Percentiles rank a stretch among this genome's conserved stretches.
These are phyloP conservation scores for Lentinula novae-zelandiae DNA, from an alignment of 1,284 basidiomycete genomes.

Conservation along the genomic window DNA sequence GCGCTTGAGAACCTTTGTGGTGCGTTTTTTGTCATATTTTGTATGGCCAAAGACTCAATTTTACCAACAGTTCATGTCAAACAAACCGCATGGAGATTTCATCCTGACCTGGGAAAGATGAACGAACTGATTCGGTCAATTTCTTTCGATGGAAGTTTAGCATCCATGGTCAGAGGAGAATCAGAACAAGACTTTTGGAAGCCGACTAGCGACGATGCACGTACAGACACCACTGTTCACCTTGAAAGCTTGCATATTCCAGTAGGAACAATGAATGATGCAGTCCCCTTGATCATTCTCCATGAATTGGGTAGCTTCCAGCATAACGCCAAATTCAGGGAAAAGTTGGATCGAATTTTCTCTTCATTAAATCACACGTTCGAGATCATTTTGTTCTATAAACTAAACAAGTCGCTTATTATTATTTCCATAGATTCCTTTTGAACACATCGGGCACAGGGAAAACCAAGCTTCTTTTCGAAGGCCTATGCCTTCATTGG, in stretches of 20 bases:
- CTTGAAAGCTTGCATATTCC: background rate
- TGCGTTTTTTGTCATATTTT: background rate
- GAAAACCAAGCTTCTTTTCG: slow-evolving; percentile 12
- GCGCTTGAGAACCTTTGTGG: background rate
- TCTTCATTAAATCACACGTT: slow-evolving; percentile 34
- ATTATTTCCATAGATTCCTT: background rate
- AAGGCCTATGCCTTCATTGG: slow-evolving; percentile 14
- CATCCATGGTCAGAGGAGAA: background rate
- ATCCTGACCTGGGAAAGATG: background rate
- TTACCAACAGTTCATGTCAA: background rate
- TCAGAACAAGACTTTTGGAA: background rate
- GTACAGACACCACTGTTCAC: background rate
- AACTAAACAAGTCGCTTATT: background rate
- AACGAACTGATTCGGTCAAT: background rate
- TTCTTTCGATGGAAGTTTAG: background rate
- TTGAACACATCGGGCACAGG: slow-evolving; percentile 14
- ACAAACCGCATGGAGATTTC: background rate
- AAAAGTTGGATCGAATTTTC: slow-evolving; percentile 35
- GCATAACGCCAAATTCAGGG: slow-evolving; percentile 22
- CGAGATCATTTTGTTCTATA: slow-evolving; percentile 13
- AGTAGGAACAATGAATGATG: background rate
- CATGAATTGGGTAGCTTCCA: slow-evolving; percentile 34
- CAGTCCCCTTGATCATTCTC: slow-evolving; percentile 19
- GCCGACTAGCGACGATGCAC: background rate
- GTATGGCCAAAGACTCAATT: background rate